Base-by-base conservation (phyloP, 1,284 basidiomycete genomes). In the Cryptococcus depauperatus region DNA sequence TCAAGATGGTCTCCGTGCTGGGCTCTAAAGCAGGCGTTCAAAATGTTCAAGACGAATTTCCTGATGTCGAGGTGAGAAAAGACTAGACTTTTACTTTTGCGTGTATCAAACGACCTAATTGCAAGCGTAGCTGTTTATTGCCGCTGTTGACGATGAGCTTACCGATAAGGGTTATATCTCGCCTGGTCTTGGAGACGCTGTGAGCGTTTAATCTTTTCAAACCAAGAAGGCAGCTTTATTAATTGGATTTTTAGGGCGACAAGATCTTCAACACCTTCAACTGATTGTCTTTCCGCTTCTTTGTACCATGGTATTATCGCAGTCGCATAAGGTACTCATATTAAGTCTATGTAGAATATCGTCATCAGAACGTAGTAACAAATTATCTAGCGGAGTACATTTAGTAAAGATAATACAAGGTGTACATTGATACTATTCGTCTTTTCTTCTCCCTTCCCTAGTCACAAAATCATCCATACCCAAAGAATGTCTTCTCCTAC, bases 121-220 rank as follows among this genome's bases (percentile, higher is more conserved):
- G 18, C 19, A 11, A 48, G 21, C 5, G 7, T 37, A 91, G 84
- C 82, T 93, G 41, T 91, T 82, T 81, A 82, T 82, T 29, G 86
- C 84, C 21, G 85, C 79, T 1, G 77, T 92, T 3, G 89, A 95
- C 63, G 71, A 81, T 18, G 65, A 75, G 3, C 68, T 93, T 54
- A 90, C 85, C 1, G 46, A 56, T 0, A 76, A 84, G 33, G 90
- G 89, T 7, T 74, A 88, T 51, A 84, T 93, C 51, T 77, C 74
- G 14, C 89, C 90, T 8, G 90, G 89, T n/a, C 74, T 92, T 35
- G 90, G 89, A 4, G 88, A 92, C 65, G 81, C 85, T 32, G 86
- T 85, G 59, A 66, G 82, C 47, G 18, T 7, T 26, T 28, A n/a
- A 5, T 37, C 38, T 13, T 37, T 16, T 30, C n/a, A 11, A n/a